These are phyloP conservation scores for Ogataea nitratoaversa DNA, from an alignment of 805 yeast genomes.

Conservation along the genomic window DNA sequence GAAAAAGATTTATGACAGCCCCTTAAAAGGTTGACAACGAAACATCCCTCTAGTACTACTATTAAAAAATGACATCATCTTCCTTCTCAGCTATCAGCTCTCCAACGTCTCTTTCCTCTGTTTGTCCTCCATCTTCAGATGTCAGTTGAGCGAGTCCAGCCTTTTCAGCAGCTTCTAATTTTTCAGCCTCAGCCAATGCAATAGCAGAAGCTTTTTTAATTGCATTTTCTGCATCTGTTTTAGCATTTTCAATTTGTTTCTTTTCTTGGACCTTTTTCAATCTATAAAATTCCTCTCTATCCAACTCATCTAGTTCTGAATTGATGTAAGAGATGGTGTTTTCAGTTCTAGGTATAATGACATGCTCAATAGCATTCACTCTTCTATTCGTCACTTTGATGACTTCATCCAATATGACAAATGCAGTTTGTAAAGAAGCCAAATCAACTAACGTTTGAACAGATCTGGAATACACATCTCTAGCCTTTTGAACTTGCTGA, in stretches of 20 bases:
- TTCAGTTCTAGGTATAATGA: slow-evolving; percentile 95
- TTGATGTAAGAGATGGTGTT: slow-evolving; percentile 89
- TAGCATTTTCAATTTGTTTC: slow-evolving; percentile 77
- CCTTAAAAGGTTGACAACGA: not conserved
- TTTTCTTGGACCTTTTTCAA: slow-evolving; percentile 94
- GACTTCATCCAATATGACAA: slow-evolving; percentile 93
- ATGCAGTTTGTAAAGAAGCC: slow-evolving; percentile 95
- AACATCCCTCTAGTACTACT: not conserved
- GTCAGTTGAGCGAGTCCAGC: slow-evolving; percentile 16
- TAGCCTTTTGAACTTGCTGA: slow-evolving; percentile 94
- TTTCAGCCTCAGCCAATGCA: slow-evolving; percentile 19
- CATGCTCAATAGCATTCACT: slow-evolving; percentile 98
- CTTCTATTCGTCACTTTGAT: slow-evolving; percentile 97
- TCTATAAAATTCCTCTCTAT: slow-evolving; percentile 96
- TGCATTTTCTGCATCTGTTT: slow-evolving; percentile 51
- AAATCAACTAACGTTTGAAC: slow-evolving; percentile 96
- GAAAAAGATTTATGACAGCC: not conserved
- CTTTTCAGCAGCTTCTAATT: slow-evolving; percentile 13
- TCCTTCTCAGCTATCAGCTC: slow-evolving; percentile 31
- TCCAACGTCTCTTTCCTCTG: not conserved
- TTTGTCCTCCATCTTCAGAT: slow-evolving; percentile 27
- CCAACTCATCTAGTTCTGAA: slow-evolving; percentile 94
- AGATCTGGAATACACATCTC: slow-evolving; percentile 87
- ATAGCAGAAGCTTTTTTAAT: slow-evolving; percentile 25
- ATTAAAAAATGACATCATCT: slow-evolving; percentile 36